phyloP scores from a whole-genome alignment of 2,329 filamentous ascomycete species.

The Aspergillus sp. region DNA sequence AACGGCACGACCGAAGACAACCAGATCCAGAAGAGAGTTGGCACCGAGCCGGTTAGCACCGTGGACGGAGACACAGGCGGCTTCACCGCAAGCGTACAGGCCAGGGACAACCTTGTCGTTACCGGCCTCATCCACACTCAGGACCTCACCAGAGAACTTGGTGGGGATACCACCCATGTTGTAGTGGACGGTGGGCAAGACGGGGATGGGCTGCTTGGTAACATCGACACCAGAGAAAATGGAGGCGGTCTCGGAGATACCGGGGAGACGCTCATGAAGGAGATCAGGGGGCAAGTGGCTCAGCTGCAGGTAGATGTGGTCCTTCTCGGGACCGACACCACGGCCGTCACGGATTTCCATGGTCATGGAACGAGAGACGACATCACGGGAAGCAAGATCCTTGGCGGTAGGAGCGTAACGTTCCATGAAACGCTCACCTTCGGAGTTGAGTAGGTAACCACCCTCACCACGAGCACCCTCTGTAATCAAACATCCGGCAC shows the following conservation, averaged over 20 bases:
- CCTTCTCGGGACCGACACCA: conserved; percentile 94
- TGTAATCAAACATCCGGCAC: conserved; percentile 95
- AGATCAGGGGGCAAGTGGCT: conserved; percentile 91
- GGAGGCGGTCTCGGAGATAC: conserved; percentile 97
- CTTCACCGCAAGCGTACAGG: conserved; percentile 94
- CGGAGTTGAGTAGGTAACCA: conserved; percentile 94
- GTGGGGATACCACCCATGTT: conserved; percentile 99
- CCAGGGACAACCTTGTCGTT: conserved; percentile 92
- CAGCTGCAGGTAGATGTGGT: conserved; percentile 97
- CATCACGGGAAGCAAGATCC: conserved; percentile 94
- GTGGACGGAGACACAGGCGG: conserved; percentile 96
- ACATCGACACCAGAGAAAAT: conserved; percentile 98
- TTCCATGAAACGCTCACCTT: conserved; percentile 99
- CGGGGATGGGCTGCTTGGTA: conserved; percentile 93
- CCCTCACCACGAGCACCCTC: conserved; percentile 97
- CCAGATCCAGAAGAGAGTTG: conserved; percentile 95
- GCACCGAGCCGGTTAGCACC: conserved; percentile 96
- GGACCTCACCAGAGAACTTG: conserved; percentile 92
- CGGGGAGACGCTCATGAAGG: conserved; percentile 91
- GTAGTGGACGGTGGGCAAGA: conserved; percentile 96
- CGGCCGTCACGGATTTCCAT: conserved; percentile 96
- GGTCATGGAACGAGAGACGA: conserved; percentile 97
- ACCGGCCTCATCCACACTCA: conserved; percentile 81
- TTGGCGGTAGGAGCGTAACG: conserved; percentile 96
- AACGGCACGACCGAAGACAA: conserved; percentile 96